A percentile compares a stretch with the other conserved stretches of the same genome.
These are phyloP conservation scores for Scortechinia acanthostroma DNA, from an alignment of 2,329 filamentous ascomycete species.

Conservation along the genomic window DNA sequence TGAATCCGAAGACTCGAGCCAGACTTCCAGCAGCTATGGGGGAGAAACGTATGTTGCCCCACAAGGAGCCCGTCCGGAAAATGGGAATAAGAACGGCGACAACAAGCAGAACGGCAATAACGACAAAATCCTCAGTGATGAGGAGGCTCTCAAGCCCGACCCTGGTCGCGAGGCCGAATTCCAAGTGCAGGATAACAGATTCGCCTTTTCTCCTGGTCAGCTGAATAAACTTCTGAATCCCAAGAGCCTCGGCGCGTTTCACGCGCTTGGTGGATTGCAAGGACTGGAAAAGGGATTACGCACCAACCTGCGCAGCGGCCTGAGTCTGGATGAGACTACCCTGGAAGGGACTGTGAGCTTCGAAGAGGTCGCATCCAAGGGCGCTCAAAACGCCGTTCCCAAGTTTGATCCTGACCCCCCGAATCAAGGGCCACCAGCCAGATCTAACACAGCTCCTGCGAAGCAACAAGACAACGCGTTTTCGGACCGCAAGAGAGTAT, in stretches of 20 bases:
- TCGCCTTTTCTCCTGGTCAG: constrained; percentile 69
- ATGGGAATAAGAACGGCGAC: too few species aligned
- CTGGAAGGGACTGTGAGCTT: constrained; percentile 63
- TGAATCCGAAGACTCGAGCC: neutral
- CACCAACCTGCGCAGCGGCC: constrained; percentile 54
- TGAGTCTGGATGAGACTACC: constrained; percentile 63
- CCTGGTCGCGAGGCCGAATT: constrained; percentile 68
- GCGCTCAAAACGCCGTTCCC: constrained; percentile 19
- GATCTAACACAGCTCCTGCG: constrained; percentile 10
- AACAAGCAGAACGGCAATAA: neutral
- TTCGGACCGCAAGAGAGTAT: constrained; percentile 62
- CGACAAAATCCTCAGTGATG: constrained; percentile 6
- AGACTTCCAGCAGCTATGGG: neutral
- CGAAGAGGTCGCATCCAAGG: constrained; percentile 44
- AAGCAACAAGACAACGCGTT: constrained; percentile 20
- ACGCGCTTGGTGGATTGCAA: constrained; percentile 65
- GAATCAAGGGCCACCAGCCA: constrained; percentile 13
- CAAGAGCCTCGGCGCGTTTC: constrained; percentile 69
- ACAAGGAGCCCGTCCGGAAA: too few species aligned
- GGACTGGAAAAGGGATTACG: constrained; percentile 70
- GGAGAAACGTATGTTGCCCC: neutral
- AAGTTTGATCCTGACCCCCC: constrained; percentile 9
- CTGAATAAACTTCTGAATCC: constrained; percentile 73
- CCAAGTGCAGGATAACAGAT: constrained; percentile 57
- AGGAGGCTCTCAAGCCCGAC: constrained; percentile 61